Evolutionary conservation across 2,329 filamentous ascomycete genomes (phyloP), one percentile per base, ranked within the genome.

Genomic region (Claviceps pusilla): DNA sequence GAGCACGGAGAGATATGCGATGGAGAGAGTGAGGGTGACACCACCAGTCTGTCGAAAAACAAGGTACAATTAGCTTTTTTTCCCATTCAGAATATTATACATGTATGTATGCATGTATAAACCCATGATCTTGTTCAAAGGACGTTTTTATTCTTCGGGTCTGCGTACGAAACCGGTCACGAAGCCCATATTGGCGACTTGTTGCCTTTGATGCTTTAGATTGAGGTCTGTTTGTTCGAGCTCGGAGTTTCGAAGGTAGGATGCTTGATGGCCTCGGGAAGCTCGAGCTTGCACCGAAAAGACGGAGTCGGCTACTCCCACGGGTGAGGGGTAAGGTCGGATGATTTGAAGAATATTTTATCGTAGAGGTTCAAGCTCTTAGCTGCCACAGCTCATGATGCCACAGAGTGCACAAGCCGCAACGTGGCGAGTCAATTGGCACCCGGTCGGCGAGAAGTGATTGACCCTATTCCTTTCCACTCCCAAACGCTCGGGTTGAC

Each of bases 1-100:
- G 63, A 84, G 77, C 39, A 87, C 71, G 50, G 83, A 81, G 54
- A 90, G 75, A 69, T 89, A 90, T 62, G 87, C 79, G 56, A 86
- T 65, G 47, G 82, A 83, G 57, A 87, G 79, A 50, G 86, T 89
- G 57, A 91, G 74, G 59, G 86, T 85, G 54, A 88, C 79, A 60
- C 87, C 86, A 64, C 86, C 83, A 59, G 85, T 80, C 86, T 90
- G 60, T 41, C 39, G 16, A 51, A 14, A 43, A n/a, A 6, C 35
- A 12, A 48, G 16, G 11, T 31, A 5, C 7, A 6, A 31, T 53
- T 48, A 53, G 51, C 51, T 48, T 53, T 42, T 12, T 12, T 42
- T 9, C 10, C 35, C 49, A 41, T 31, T 19, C 47, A 33, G 14
- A 50, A 28, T 3, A 24, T 49, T 3, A 29, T 6, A 12, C 16